A percentile compares a stretch with the other conserved stretches of the same genome.
Conservation (phyloP, 345 rosid genomes). For the Durio zibethinus region DNA sequence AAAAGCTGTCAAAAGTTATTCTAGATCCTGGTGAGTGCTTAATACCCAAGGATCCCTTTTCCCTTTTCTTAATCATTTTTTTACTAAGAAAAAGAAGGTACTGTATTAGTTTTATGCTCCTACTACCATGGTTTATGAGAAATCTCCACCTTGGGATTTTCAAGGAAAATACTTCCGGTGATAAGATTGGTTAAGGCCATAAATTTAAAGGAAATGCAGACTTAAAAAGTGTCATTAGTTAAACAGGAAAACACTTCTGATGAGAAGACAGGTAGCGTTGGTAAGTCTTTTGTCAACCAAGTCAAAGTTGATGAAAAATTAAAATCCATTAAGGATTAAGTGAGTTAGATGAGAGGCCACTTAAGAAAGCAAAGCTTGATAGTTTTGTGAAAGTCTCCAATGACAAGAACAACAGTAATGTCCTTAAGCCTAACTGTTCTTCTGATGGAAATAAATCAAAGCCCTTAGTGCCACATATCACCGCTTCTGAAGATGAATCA, state of each 20-base stretch:
- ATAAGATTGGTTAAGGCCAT: not conserved
- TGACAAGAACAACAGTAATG: constrained; percentile 28
- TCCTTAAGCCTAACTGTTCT: constrained; percentile 23
- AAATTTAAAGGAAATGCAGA: constrained; percentile 22
- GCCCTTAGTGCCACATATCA: not conserved
- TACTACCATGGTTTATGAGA: not conserved
- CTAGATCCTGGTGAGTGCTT: constrained; percentile 37
- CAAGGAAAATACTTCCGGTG: not conserved
- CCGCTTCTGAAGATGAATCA: constrained; percentile 19
- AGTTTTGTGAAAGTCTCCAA: constrained; percentile 21
- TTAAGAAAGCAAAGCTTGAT: constrained; percentile 52
- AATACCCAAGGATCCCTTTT: not conserved
- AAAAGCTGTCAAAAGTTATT: constrained; percentile 40
- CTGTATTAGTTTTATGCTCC: not conserved
- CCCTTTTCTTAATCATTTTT: not conserved
- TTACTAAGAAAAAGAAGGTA: not conserved
- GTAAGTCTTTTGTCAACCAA: constrained; percentile 9
- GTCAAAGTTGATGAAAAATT: constrained; percentile 30
- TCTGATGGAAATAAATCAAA: constrained; percentile 21
- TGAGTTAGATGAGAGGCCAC: constrained; percentile 40
- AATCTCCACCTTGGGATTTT: not conserved
- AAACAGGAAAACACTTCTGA: constrained; percentile 17
- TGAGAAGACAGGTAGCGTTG: constrained; percentile 23
- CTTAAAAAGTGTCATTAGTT: constrained; percentile 13
- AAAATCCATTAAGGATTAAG: constrained; percentile 25